These are phyloP conservation scores for Dactylis glomerata DNA, from an alignment of 176 grass and related monocot species.

Conservation along the genomic window DNA sequence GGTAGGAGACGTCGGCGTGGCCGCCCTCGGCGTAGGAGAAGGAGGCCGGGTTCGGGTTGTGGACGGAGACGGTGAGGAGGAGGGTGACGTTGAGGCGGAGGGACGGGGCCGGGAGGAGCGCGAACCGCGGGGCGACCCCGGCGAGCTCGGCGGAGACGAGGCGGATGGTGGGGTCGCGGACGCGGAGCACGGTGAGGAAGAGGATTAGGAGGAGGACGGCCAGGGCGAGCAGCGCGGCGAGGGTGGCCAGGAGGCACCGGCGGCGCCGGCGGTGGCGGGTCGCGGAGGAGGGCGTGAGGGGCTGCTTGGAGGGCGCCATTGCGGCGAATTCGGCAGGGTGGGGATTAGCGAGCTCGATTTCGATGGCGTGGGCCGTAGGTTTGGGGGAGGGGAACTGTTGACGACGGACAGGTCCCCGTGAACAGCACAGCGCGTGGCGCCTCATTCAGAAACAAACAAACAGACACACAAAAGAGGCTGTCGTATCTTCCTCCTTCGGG, in stretches of 20 bases:
- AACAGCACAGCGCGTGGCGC: not conserved
- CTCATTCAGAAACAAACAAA: not conserved
- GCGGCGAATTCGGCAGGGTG: not conserved
- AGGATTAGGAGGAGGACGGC: constrained; percentile 39
- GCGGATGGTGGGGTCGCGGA: constrained; percentile 39
- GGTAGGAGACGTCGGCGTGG: constrained; percentile 44
- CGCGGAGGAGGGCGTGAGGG: not conserved
- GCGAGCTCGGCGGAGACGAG: constrained; percentile 38
- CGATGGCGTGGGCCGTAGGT: not conserved
- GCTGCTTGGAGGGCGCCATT: not conserved
- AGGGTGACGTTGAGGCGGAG: constrained; percentile 60
- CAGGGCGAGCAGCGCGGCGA: constrained; percentile 11
- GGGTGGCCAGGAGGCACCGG: not conserved
- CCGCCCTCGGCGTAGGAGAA: constrained; percentile 41
- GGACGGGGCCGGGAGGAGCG: constrained; percentile 2
- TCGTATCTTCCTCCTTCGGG: not conserved
- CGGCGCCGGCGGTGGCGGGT: not conserved
- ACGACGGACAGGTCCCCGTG: not conserved
- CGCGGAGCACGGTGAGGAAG: constrained; percentile 47
- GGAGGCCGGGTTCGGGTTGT: constrained; percentile 69
- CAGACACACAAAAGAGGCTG: not conserved
- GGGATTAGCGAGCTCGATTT: not conserved
- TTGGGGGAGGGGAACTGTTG: not conserved
- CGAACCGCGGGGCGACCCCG: constrained; percentile 41
- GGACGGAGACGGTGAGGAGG: constrained; percentile 41